Evolutionary conservation across 148 eudicot genomes (phyloP).

Genomic region (Heliamphora exappendiculata): DNA sequence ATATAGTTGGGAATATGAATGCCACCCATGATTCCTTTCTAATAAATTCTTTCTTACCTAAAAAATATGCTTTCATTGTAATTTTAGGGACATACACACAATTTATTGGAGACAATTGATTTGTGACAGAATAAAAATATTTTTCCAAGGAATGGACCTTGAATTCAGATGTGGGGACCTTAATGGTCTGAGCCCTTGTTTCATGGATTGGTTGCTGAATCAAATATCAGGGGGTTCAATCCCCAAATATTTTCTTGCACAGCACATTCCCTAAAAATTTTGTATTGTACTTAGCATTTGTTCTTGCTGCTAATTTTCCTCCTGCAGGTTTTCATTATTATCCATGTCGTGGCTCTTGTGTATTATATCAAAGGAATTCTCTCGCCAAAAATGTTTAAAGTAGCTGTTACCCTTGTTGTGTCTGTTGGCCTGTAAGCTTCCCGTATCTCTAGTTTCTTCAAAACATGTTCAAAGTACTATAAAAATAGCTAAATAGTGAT

Average conservation of each 20-base stretch:
- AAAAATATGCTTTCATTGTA: background rate
- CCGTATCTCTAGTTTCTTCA: slow-evolving; percentile 5
- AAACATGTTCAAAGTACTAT: background rate
- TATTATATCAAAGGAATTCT: slow-evolving; percentile 86
- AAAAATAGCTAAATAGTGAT: background rate
- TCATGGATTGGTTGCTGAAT: background rate
- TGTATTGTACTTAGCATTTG: background rate
- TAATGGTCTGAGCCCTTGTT: background rate
- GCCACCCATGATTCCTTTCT: background rate
- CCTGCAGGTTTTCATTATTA: slow-evolving; percentile 83
- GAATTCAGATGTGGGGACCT: background rate
- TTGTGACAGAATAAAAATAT: background rate
- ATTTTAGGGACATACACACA: background rate
- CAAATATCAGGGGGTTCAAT: background rate
- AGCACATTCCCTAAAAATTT: background rate
- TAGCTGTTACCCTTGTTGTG: slow-evolving; percentile 85
- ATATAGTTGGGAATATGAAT: background rate
- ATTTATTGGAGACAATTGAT: background rate
- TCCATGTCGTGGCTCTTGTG: slow-evolving; percentile 94
- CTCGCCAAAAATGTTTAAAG: slow-evolving; percentile 88
- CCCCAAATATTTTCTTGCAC: background rate
- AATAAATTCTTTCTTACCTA: background rate
- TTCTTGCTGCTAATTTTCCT: slow-evolving; percentile 12
- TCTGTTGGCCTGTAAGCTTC: slow-evolving; percentile 81
- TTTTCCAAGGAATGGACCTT: background rate